A percentile compares a stretch with the other conserved stretches of the same genome.
Conservation (phyloP, 2,329 filamentous ascomycete species). For the Stagonosporopsis rhizophila region DNA sequence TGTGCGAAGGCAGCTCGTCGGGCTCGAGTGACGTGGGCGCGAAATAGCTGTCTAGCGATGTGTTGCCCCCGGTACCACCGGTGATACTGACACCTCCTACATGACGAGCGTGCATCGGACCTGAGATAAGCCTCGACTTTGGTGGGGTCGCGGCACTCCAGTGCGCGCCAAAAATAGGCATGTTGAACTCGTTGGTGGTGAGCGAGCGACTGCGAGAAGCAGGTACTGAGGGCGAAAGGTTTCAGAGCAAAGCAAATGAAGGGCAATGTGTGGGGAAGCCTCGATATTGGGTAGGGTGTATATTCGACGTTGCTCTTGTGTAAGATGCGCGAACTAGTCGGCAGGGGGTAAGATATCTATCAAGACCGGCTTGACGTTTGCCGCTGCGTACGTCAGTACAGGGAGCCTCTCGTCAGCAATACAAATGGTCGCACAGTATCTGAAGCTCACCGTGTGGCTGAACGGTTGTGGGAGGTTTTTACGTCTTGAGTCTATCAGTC, state of each 20-base stretch:
- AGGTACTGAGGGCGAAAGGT: constrained; percentile 19
- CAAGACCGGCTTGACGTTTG: constrained; percentile 16
- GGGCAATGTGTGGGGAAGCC: not conserved
- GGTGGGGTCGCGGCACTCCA: constrained; percentile 28
- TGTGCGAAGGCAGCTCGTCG: constrained; percentile 39
- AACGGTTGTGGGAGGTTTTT: constrained; percentile 19
- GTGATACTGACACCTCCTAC: constrained; percentile 41
- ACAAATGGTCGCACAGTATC: constrained; percentile 14
- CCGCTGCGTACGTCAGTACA: constrained; percentile 29
- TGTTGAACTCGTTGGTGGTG: not conserved
- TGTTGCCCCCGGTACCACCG: constrained; percentile 24
- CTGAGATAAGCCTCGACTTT: constrained; percentile 39
- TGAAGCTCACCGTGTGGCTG: constrained; percentile 34
- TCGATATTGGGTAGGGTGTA: not conserved
- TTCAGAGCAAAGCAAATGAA: constrained; percentile 16
- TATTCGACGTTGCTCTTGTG: not conserved
- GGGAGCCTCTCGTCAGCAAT: constrained; percentile 15
- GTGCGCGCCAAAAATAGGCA: constrained; percentile 16
- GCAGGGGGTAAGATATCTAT: constrained; percentile 14
- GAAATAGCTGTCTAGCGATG: constrained; percentile 31
- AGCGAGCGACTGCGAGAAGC: not conserved
- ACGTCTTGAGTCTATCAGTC: constrained; percentile 15
- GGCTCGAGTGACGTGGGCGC: constrained; percentile 27
- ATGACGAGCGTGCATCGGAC: constrained; percentile 44
- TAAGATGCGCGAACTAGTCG: not conserved